A percentile compares a stretch with the other conserved stretches of the same genome.
phyloP scores from a whole-genome alignment of 75 land plant species.

The Pinus albicaulis region DNA sequence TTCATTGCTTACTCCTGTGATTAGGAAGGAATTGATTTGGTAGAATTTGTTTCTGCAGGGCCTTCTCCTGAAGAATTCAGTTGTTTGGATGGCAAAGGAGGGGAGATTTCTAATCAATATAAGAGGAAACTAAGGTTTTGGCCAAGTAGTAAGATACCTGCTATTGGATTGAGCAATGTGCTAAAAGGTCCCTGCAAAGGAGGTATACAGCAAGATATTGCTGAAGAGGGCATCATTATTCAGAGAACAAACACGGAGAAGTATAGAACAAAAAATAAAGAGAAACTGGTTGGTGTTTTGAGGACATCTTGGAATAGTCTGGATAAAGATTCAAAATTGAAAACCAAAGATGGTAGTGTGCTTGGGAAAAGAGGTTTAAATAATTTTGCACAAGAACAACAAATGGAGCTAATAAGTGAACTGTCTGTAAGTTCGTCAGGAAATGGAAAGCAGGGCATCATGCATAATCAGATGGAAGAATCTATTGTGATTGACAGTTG shows the following conservation, averaged over 20 bases:
- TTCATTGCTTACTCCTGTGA: not conserved
- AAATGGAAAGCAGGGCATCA: no score
- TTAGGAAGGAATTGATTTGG: not conserved
- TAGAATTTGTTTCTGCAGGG: slow-evolving; percentile 2
- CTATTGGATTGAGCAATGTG: not conserved
- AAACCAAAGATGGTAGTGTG: not conserved
- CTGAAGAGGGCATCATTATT: not conserved
- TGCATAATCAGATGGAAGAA: no score
- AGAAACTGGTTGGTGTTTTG: not conserved
- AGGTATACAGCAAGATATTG: not conserved
- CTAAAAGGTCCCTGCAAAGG: not conserved
- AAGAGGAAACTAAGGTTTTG: not conserved
- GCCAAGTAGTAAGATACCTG: not conserved
- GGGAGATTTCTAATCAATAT: not conserved
- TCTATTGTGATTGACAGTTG: no score
- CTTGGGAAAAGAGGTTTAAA: not conserved
- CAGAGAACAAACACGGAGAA: not conserved
- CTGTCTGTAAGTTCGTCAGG: no score
- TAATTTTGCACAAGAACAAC: no score
- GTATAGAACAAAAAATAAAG: not conserved
- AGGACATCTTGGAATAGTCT: not conserved
- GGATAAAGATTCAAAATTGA: not conserved
- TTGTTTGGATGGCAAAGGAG: not conserved
- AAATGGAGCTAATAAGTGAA: no score
- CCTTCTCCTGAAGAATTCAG: not conserved